Conservation (phyloP, 2,329 filamentous ascomycete genomes). For the Aspergillus sp. region DNA sequence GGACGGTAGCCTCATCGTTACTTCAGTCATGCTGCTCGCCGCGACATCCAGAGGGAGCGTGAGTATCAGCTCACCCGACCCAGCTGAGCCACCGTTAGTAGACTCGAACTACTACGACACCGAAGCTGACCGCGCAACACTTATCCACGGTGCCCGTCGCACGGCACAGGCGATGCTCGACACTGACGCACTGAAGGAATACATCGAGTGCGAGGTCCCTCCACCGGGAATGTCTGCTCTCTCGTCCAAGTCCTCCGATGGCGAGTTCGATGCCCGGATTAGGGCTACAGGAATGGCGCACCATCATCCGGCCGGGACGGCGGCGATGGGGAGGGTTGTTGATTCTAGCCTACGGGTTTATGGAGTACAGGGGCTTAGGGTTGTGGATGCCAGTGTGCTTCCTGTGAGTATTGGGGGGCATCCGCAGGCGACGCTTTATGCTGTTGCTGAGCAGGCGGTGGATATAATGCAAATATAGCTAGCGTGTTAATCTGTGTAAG, state of each 20-base stretch:
- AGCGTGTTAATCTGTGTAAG: no score
- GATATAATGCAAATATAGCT: no score
- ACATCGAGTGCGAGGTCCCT: background rate
- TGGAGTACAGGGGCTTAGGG: background rate
- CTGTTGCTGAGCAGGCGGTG: slow-evolving; percentile 5
- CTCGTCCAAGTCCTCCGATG: background rate
- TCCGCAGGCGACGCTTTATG: slow-evolving; percentile 3
- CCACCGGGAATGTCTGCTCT: background rate
- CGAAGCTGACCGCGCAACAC: background rate
- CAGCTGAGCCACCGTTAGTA: background rate
- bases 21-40: slow-evolving; percentile 4
- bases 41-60: slow-evolving; percentile 11
- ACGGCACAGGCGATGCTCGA: background rate
- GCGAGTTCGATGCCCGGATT: background rate
- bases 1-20: slow-evolving; percentile 14
- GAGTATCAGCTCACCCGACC: slow-evolving; percentile 1
- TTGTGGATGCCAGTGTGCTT: slow-evolving; percentile 2
- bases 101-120: slow-evolving; percentile 10
- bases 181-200: background rate
- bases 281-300: background rate
- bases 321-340: background rate
- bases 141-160: slow-evolving; percentile 3
- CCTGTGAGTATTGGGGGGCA: slow-evolving; percentile 5
- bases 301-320: background rate
- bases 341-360: background rate